These are phyloP conservation scores for Psilocybe sp. DNA, from an alignment of 768 basidiomycete genomes.

Conservation along the genomic window DNA sequence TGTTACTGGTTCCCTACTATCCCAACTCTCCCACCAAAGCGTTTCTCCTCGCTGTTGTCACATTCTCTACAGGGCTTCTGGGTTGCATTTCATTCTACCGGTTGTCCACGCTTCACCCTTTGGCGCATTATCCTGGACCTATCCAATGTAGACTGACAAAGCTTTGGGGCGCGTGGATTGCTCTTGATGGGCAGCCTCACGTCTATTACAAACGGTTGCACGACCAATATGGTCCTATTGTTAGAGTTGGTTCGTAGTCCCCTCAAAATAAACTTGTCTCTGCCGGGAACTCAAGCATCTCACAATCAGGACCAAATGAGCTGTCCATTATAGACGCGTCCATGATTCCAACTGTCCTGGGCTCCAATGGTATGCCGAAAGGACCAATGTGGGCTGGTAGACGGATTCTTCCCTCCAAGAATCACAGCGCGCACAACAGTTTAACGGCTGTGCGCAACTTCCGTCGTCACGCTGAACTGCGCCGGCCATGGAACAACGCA, in stretches of 20 bases:
- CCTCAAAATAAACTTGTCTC: background rate
- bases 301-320: conserved; percentile 41
- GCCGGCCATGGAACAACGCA: conserved; percentile 37
- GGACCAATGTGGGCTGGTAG: conserved; percentile 19
- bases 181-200: conserved; percentile 39
- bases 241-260: conserved; percentile 44
- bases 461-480: conserved; percentile 30
- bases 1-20: too few species aligned
- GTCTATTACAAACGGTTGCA: conserved; percentile 43
- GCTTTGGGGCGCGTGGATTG: conserved; percentile 30
- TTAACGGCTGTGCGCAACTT: conserved; percentile 30
- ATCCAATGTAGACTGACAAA: conserved; percentile 35
- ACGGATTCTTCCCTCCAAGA: background rate
- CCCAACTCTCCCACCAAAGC: too few species aligned
- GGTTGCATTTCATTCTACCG: conserved; percentile 2
- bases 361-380: conserved; percentile 38
- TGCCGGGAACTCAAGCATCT: background rate
- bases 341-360: conserved; percentile 31
- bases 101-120: conserved; percentile 3
- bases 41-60: background rate
- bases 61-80: background rate
- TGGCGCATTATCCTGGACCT: conserved; percentile 44
- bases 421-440: conserved; percentile 5
- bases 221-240: conserved; percentile 48
- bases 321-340: conserved; percentile 33